Evolutionary conservation across 1,284 basidiomycete species (phyloP).

Genomic region (Jaminaea rosea): DNA sequence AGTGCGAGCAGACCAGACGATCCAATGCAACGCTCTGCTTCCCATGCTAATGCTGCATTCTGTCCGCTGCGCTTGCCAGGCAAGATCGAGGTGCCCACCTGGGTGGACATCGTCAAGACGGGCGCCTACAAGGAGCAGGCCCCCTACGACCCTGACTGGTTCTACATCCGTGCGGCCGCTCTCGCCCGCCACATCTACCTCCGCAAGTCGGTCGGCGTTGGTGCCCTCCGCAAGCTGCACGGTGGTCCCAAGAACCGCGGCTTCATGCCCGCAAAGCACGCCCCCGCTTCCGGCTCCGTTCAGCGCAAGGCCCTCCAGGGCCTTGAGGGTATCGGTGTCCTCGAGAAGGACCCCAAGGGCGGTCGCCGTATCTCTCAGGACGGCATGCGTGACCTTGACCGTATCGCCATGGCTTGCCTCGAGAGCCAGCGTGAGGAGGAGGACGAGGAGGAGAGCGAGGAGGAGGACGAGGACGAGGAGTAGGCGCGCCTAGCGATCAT

Average conservation of each 20-base stretch:
- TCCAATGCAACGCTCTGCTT: constrained; percentile 2
- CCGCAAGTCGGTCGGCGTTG: constrained; percentile 95
- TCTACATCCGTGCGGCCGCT: constrained; percentile 93
- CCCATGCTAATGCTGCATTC: background rate
- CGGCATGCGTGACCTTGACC: constrained; percentile 92
- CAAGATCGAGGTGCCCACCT: constrained; percentile 95
- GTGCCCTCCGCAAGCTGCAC: constrained; percentile 91
- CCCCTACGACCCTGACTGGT: constrained; percentile 99
- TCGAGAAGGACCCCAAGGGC: constrained; percentile 83
- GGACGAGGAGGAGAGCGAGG: constrained; percentile 77
- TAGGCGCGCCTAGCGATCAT: constrained; percentile 12
- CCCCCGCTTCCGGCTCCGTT: constrained; percentile 64
- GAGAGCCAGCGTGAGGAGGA: constrained; percentile 76
- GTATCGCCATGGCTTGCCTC: constrained; percentile 91
- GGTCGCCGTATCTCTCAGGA: constrained; percentile 94
- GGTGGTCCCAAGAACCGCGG: constrained; percentile 79
- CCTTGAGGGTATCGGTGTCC: constrained; percentile 95
- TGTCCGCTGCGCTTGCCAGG: constrained; percentile 46
- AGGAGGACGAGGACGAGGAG: constrained; percentile 54
- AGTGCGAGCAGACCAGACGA: constrained; percentile 13
- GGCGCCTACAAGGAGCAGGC: constrained; percentile 96
- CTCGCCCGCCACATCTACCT: constrained; percentile 99
- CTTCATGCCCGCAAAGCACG: constrained; percentile 90
- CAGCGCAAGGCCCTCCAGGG: constrained; percentile 70
- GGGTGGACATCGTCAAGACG: constrained; percentile 99